Evolutionary conservation across 2,329 filamentous ascomycete species (phyloP), one percentile per base, ranked within the genome.

Genomic region (Exophiala xenobiotica): DNA sequence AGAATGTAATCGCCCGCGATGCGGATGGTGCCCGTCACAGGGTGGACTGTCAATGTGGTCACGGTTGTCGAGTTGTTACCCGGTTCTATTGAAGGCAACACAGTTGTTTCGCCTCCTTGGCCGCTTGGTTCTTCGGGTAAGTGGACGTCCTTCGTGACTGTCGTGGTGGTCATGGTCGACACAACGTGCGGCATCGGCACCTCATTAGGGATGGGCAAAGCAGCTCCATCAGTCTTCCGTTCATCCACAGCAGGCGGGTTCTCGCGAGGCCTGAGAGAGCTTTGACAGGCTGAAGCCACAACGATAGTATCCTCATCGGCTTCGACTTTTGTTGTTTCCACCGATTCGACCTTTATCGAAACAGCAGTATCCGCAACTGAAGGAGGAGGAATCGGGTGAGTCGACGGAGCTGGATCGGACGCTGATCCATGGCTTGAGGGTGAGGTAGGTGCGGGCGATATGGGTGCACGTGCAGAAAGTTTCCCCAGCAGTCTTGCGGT

Each of bases 1-100:
- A 92, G 82, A 23, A 88, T 85, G 70, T 97, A 97, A 69, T 93
- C 88, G 1, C 88, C 87, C 0, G 86, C 86, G 0, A 75, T 72
- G 24, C 88, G 84, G 38, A 65, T 63, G 18, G 64, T 63, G 24
- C 71, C 60, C 3, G 74, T 57, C 11, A 58, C 40, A 6, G 59
- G 54, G 29, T 58, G 53, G 19, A 61, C 59, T 2, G 57, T 57
- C 16, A 59, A 43, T 7, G 29, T 46, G 11, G 49, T 37, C n/a
- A 53, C 44, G 12, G 53, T 58, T 22, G 46, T 29, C 19, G 61
- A 48, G 12, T 50, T 57, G n/a, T 31, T 59, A 11, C n/a, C 46
- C 7, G 58, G 50, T 42, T 63, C 61, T 46, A 62, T 62, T 12
- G 60, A 62, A 20, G 57, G 57, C 37, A 62, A 22, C 8, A 58